These are phyloP conservation scores for Clarireedia paspali DNA, from an alignment of 2,329 filamentous ascomycete species.

Conservation along the genomic window DNA sequence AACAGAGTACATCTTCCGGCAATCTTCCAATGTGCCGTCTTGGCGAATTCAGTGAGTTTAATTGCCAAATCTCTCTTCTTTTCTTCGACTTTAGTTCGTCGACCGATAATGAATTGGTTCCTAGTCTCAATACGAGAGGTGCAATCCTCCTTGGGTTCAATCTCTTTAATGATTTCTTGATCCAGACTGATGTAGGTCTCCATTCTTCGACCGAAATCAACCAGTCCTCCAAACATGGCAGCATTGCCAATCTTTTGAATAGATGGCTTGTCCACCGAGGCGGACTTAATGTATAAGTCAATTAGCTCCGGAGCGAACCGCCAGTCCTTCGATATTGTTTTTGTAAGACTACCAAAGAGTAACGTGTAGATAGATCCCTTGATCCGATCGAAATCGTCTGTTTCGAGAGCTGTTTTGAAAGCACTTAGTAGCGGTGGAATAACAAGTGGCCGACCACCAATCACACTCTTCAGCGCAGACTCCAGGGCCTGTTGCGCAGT, in stretches of 20 bases:
- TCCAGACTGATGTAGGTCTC: constrained; percentile 83
- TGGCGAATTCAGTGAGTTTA: constrained; percentile 71
- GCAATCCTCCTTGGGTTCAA: constrained; percentile 6
- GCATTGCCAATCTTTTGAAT: constrained; percentile 83
- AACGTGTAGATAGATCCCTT: constrained; percentile 92
- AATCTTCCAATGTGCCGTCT: constrained; percentile 90
- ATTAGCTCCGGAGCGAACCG: constrained; percentile 87
- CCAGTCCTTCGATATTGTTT: constrained; percentile 88
- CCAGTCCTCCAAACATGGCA: constrained; percentile 67
- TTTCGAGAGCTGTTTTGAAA: constrained; percentile 69
- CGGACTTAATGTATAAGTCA: constrained; percentile 81
- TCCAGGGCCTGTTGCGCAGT: constrained; percentile 89
- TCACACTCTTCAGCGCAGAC: constrained; percentile 83
- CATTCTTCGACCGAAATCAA: constrained; percentile 85
- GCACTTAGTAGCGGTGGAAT: constrained; percentile 80
- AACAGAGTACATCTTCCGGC: constrained; percentile 85
- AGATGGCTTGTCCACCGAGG: constrained; percentile 84
- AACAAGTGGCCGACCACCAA: constrained; percentile 80
- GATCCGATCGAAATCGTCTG: constrained; percentile 80
- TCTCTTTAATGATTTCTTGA: constrained; percentile 53
- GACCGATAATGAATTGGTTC: constrained; percentile 65
- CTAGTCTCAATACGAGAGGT: constrained; percentile 53
- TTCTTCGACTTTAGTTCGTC: constrained; percentile 69
- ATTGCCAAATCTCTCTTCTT: constrained; percentile 75
- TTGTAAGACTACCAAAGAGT: constrained; percentile 79